These are phyloP conservation scores for Besnoitia besnoiti DNA, from an alignment of 169 alveolate genomes.

Conservation along the genomic window DNA sequence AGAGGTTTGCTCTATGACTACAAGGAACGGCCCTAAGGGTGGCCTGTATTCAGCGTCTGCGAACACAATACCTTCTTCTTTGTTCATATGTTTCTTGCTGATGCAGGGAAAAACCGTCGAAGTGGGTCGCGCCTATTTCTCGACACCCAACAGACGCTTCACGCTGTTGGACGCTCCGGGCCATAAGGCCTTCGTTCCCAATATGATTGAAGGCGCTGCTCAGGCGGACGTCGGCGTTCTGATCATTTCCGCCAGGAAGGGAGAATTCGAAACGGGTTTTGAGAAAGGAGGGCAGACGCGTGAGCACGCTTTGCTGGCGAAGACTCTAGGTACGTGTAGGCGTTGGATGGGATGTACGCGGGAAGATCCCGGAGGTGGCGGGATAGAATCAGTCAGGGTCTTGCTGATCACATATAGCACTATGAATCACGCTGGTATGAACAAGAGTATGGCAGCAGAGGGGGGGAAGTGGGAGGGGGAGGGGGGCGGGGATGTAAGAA, in stretches of 20 bases:
- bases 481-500: no score
- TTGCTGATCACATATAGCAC: no score
- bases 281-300: slow-evolving; percentile 99
- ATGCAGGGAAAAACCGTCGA: slow-evolving; percentile 98
- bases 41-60: no score
- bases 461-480: no score
- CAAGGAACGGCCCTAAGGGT: no score
- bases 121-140: slow-evolving; percentile 96
- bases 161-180: slow-evolving; percentile 99
- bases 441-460: no score
- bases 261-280: slow-evolving; percentile 99
- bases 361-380: no score
- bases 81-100: no score
- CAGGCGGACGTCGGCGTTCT: slow-evolving; percentile 99
- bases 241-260: slow-evolving; percentile 92
- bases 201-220: slow-evolving; percentile 99
- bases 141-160: slow-evolving; percentile 92
- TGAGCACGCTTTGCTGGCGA: slow-evolving; percentile 99
- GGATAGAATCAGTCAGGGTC: no score
- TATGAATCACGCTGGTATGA: no score
- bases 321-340: slow-evolving; percentile 87
- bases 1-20: no score
- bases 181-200: slow-evolving; percentile 98
- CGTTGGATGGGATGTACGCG: neutral
- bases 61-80: no score